Evolutionary conservation across 2,329 filamentous ascomycete species (phyloP), one percentile per base, ranked within the genome.

Genomic region (Mariannaea sp.): DNA sequence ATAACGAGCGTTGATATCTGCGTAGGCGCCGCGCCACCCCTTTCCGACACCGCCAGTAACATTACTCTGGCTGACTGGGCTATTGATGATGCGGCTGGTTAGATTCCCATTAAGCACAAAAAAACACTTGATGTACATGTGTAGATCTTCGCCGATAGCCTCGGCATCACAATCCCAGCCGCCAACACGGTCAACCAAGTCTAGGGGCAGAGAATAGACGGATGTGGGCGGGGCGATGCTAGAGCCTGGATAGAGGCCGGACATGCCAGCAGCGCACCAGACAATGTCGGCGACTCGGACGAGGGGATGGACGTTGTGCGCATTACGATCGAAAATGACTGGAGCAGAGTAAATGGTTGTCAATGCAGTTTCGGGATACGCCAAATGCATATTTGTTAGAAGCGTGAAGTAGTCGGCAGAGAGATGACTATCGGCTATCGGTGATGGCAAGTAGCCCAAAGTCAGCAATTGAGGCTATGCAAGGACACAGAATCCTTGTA

Each of bases 91-190:
- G 42, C 81, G 79, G 40, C 81, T 81, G 10, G 84, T 84, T 48
- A 90, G 68, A 66, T 89, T 84, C 3, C 87, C 87, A 56, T 87
- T 87, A 14, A 89, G 79, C 1, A 86, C 84, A 59, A 90, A 90
- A 74, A 90, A 90, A 69, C 86, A 89, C 75, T 90, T 90, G 57
- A 90, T 77, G 66, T 88, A 88, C 87, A 90, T 90, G 73, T 90
- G 87, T 65, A 90, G 71, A 65, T 90, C 87, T 70, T 90, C 87
- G 36, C 87, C 87, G 60, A 90, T 90, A 16, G 87, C 86, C 56
- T 88, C 86, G 1, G 82, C 78, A 45, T 83, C 85, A 48, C 82
- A 82, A 66, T 90, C 87, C 87, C 87, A 90, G 20, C 87, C 87
- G 8, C 85, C 85, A 24, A 89, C 87, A 22, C 82, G 79, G 62